These are phyloP conservation scores for Russula sp. DNA, from an alignment of 768 basidiomycete genomes.

Conservation along the genomic window DNA sequence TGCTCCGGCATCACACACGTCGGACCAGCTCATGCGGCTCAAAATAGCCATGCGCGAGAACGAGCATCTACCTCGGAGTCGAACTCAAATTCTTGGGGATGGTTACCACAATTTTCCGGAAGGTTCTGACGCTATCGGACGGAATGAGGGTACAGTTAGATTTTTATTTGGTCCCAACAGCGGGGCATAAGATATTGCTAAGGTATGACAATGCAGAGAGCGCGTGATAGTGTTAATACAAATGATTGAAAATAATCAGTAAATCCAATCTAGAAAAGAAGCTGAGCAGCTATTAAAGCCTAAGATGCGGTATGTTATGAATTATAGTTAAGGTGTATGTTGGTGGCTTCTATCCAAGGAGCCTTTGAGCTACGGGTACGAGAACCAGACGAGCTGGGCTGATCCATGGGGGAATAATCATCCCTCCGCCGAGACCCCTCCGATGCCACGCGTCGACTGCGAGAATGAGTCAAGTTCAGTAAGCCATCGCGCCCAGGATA, in stretches of 20 bases:
- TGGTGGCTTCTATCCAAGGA: conserved; percentile 11
- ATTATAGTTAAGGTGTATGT: not conserved
- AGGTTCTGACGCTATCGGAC: conserved; percentile 55
- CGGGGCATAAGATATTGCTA: conserved; percentile 19
- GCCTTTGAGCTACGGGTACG: conserved; percentile 30
- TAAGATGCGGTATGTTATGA: conserved; percentile 7
- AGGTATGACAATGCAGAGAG: conserved; percentile 11
- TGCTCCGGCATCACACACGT: conserved; percentile 60
- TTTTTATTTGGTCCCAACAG: conserved; percentile 69
- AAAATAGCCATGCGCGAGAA: conserved; percentile 86
- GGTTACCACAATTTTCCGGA: conserved; percentile 35
- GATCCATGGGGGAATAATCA: conserved; percentile 54
- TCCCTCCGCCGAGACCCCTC: conserved; percentile 64
- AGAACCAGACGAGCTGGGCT: conserved; percentile 54
- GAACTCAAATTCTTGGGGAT: conserved; percentile 22
- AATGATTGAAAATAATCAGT: not conserved
- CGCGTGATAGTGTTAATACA: conserved; percentile 5
- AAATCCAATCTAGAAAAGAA: conserved; percentile 8
- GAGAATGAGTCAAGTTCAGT: not conserved
- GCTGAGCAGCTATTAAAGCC: not conserved
- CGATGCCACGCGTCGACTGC: conserved; percentile 70
- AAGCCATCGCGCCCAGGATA: not conserved
- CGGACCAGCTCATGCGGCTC: conserved; percentile 81
- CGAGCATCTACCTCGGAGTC: conserved; percentile 54
- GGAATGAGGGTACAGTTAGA: conserved; percentile 80